Percentiles rank a stretch among this genome's conserved stretches.
Evolutionary conservation across 2,329 filamentous ascomycete species (phyloP).

Genomic region (Trichoderma sp.): DNA sequence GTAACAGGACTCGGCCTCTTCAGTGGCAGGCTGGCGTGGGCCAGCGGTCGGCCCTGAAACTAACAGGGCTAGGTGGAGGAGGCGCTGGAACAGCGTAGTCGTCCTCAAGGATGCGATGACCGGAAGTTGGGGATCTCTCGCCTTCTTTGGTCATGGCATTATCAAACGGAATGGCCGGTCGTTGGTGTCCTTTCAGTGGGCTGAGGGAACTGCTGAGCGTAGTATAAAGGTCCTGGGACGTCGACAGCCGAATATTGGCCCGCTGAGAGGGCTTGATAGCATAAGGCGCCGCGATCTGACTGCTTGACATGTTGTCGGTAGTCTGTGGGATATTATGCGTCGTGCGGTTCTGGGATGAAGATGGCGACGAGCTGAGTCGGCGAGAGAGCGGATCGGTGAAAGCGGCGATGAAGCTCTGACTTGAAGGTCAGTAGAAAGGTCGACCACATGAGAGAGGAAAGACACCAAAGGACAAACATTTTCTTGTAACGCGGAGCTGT

Average conservation of each 20-base stretch:
- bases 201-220: slow-evolving; percentile 47
- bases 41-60: slow-evolving; percentile 62
- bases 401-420: neutral
- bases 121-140: slow-evolving; percentile 49
- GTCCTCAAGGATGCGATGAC: slow-evolving; percentile 56
- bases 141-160: slow-evolving; percentile 51
- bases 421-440: neutral
- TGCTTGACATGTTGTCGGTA: slow-evolving; percentile 40
- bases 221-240: slow-evolving; percentile 55
- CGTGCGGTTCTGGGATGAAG: neutral
- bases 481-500: neutral
- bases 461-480: neutral
- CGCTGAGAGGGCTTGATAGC: slow-evolving; percentile 53
- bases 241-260: slow-evolving; percentile 44
- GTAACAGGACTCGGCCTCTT: slow-evolving; percentile 27
- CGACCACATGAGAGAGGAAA: neutral
- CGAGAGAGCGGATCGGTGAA: neutral
- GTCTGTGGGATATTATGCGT: neutral
- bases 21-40: slow-evolving; percentile 42
- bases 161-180: slow-evolving; percentile 23
- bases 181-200: slow-evolving; percentile 20
- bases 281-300: slow-evolving; percentile 48
- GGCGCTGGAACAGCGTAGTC: slow-evolving; percentile 68
- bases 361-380: neutral
- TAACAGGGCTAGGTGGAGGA: slow-evolving; percentile 65